Conservation (phyloP, 805 yeast genomes). For the Starmerella potacharoeniae region DNA sequence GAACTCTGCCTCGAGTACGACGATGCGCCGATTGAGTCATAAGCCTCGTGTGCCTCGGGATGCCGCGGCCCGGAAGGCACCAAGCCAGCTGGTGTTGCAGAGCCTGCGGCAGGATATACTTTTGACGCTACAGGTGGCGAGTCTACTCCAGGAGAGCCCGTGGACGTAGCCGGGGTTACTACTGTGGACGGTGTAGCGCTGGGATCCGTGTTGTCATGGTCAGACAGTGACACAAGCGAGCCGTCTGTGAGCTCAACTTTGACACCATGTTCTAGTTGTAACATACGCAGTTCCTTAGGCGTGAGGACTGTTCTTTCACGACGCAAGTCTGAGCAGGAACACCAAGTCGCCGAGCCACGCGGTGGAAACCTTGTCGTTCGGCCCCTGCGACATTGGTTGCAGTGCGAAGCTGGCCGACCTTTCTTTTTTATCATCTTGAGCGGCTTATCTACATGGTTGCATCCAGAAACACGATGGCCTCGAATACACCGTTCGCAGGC, state of each 20-base stretch:
- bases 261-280: neutral
- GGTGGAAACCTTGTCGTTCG: neutral
- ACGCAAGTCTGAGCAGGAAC: neutral
- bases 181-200: neutral
- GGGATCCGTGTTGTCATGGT: neutral
- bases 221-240: neutral
- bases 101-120: neutral
- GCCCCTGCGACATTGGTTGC: slow-evolving; percentile 50
- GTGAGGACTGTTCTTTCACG: neutral
- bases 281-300: neutral
- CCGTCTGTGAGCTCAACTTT: neutral
- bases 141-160: neutral
- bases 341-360: neutral
- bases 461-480: slow-evolving; percentile 91
- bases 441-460: slow-evolving; percentile 85
- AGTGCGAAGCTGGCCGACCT: slow-evolving; percentile 91
- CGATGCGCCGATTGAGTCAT: neutral
- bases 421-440: slow-evolving; percentile 89
- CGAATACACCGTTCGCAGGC: slow-evolving; percentile 95
- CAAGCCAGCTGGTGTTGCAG: neutral
- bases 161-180: neutral
- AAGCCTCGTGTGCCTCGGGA: neutral
- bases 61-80: neutral
- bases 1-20: neutral
- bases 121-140: neutral